Evolutionary conservation across 1,284 basidiomycete species (phyloP), one percentile per base, ranked within the genome.

Genomic region (Gymnopus androsaceus): DNA sequence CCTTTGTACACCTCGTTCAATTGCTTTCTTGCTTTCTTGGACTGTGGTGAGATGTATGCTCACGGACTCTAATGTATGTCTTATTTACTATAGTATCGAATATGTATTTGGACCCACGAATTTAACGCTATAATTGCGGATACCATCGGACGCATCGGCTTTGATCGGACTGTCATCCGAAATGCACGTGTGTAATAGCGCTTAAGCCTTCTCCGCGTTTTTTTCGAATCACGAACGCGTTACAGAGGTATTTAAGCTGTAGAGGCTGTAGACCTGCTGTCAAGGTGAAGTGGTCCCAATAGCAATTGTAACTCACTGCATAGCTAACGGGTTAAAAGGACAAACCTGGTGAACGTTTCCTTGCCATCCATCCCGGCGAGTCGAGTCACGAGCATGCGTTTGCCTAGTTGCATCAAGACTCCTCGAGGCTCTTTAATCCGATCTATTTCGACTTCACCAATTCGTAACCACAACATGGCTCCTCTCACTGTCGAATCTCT

Each of bases 401-500:
- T 50, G 48, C 23, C 36, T 36, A 48, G 46, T 48, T 33, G 28
- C 38, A 36, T 38, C n/a, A 38, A n/a, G n/a, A n/a, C n/a, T n/a
- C 40, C 21, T 38, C 48, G 48, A 50, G 48, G 48, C 30, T 17
- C 48, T 38, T 38, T 37, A 25, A 21, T 38, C 25, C 48, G 48
- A 38, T 27, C 30, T 17, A 25, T 50, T 23, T 50, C 48, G n/a
- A 50, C 48, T 37, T n/a, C 48, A 37, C 36, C 48, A 6, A 15
- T 36, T 7, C 21, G 31, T 31, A 15, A 21, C n/a, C 21, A 21
- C 14, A 23, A 48, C 14, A 81, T 90, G 87, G 80, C 77, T 60
- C 74, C 76, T 30, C 80, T 91, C 62, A 81, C 84, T 40, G 60
- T 79, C 59, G 77, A 84, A 60, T 75, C 80, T 41, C 81, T 93